phyloP scores from a whole-genome alignment of 202 grass and related monocot genomes.

The Cymbopogon flexuosus region DNA sequence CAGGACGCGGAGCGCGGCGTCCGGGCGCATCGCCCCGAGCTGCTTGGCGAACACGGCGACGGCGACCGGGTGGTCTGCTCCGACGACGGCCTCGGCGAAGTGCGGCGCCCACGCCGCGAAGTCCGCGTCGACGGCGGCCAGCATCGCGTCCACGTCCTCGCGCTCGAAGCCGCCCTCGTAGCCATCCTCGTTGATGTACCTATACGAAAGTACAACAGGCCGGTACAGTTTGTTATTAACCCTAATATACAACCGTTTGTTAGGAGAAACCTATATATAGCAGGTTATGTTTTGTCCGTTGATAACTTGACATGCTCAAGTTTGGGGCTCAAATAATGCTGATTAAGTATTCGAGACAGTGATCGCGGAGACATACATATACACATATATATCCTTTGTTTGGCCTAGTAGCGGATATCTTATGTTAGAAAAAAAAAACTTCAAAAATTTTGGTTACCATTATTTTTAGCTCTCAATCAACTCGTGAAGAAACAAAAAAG shows the following conservation, averaged over 20 bases:
- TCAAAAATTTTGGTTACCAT: no score
- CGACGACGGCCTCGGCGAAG: slow-evolving; percentile 41
- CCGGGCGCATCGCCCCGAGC: slow-evolving; percentile 43
- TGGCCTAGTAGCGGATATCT: no score
- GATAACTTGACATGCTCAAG: not conserved
- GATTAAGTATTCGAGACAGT: no score
- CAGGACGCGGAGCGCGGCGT: slow-evolving; percentile 34
- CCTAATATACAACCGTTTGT: not conserved
- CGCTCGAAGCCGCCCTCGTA: slow-evolving; percentile 58
- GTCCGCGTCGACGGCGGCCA: slow-evolving; percentile 29
- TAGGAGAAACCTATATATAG: not conserved
- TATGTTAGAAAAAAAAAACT: no score
- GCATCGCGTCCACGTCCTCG: slow-evolving; percentile 36
- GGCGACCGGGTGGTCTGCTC: slow-evolving; percentile 9
- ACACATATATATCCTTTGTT: no score
- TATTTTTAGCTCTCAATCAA: not conserved
- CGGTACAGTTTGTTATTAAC: not conserved
- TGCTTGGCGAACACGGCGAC: slow-evolving; percentile 25
- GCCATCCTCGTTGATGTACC: slow-evolving; percentile 52
- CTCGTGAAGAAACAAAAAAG: not conserved
- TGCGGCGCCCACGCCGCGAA: slow-evolving; percentile 40
- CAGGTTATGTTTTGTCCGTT: not conserved
- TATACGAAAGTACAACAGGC: not conserved
- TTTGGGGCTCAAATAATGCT: no score
- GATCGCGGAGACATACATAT: no score